phyloP scores from a whole-genome alignment of 2,329 filamentous ascomycete genomes.

The Huntiella decipiens region DNA sequence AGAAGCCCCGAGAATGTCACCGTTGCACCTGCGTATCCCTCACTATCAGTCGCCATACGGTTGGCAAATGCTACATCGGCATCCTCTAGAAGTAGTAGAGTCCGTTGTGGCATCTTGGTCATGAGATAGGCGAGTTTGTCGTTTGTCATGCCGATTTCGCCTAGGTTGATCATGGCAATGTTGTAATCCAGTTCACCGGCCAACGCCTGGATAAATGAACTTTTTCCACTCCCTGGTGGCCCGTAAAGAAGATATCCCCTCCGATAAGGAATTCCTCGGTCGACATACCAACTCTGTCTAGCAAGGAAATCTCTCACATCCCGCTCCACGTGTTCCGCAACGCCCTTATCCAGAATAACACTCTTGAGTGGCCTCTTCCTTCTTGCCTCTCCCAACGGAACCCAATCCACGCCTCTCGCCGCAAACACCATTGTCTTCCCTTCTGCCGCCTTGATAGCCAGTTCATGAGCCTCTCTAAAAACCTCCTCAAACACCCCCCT shows the following conservation, averaged over 20 bases:
- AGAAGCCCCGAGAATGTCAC: slow-evolving; percentile 88
- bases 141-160: slow-evolving; percentile 75
- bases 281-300: slow-evolving; percentile 72
- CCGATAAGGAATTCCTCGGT: slow-evolving; percentile 85
- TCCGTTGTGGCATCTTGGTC: slow-evolving; percentile 66
- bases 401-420: slow-evolving; percentile 68
- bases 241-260: slow-evolving; percentile 79
- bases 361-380: slow-evolving; percentile 75
- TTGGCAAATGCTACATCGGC: slow-evolving; percentile 83
- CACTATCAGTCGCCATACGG: slow-evolving; percentile 52
- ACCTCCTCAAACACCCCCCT: slow-evolving; percentile 79
- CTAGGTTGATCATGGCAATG: slow-evolving; percentile 82
- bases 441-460: slow-evolving; percentile 64
- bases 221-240: slow-evolving; percentile 81
- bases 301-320: slow-evolving; percentile 70
- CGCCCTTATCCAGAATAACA: slow-evolving; percentile 66
- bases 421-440: slow-evolving; percentile 90
- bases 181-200: slow-evolving; percentile 85
- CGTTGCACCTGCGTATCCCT: slow-evolving; percentile 72
- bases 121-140: slow-evolving; percentile 73
- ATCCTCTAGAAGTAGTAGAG: slow-evolving; percentile 70
- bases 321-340: slow-evolving; percentile 61
- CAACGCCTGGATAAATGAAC: slow-evolving; percentile 86
- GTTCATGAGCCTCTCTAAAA: slow-evolving; percentile 66
- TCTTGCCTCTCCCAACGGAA: slow-evolving; percentile 62